A percentile compares a stretch with the other conserved stretches of the same genome.
phyloP scores from a whole-genome alignment of 2,329 filamentous ascomycete genomes.

The Zopfia rhizophila region DNA sequence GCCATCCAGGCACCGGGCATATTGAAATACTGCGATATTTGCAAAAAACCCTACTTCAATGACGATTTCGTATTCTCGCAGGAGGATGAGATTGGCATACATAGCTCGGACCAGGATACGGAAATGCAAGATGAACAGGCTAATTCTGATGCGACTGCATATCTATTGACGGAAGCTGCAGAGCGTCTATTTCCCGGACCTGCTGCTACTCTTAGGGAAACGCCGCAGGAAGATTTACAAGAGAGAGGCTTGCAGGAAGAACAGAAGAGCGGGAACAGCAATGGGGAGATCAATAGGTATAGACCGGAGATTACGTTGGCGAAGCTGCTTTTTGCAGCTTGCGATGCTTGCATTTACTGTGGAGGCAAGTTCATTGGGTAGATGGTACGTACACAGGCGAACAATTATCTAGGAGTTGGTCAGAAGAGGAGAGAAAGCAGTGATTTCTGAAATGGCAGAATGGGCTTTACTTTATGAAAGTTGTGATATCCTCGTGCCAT shows the following conservation, averaged over 20 bases:
- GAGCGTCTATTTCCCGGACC: no score
- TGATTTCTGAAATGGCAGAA: no score
- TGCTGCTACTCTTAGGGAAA: no score
- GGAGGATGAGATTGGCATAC: constrained; percentile 23
- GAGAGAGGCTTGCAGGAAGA: constrained; percentile 2
- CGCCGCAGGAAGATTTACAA: not conserved
- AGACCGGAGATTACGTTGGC: constrained; percentile 32
- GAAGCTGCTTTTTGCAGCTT: constrained; percentile 43
- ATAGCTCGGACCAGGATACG: no score
- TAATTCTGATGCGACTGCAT: no score
- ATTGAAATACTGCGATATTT: constrained; percentile 65
- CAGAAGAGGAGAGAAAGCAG: no score
- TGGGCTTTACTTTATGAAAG: no score
- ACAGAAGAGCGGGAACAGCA: not conserved
- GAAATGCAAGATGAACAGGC: not conserved
- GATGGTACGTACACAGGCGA: no score
- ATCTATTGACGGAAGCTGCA: no score
- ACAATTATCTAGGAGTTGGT: no score
- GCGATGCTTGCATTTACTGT: constrained; percentile 51
- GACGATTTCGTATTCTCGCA: constrained; percentile 51
- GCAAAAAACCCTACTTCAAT: constrained; percentile 60
- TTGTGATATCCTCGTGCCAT: no score
- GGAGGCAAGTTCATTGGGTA: constrained; percentile 49
- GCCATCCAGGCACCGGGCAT: constrained; percentile 65
- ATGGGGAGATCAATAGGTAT: constrained; percentile 7